phyloP scores from a whole-genome alignment of 768 basidiomycete species.

The Tremella mesenterica region DNA sequence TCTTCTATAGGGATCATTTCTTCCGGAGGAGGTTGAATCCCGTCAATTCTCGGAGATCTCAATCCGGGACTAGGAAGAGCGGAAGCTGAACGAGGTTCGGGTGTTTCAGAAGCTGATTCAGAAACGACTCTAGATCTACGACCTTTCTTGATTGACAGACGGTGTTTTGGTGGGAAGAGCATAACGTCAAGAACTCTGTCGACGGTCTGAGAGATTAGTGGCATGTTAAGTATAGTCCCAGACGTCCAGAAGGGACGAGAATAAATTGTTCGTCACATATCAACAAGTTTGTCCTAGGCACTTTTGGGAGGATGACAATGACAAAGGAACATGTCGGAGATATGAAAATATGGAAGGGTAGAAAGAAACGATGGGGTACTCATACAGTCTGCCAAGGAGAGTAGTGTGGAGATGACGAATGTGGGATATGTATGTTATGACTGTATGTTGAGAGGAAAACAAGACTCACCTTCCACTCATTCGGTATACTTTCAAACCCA shows the following conservation, averaged over 20 bases:
- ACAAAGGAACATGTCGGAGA: neutral
- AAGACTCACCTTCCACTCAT: constrained; percentile 54
- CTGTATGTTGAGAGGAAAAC: neutral
- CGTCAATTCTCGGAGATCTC: constrained; percentile 47
- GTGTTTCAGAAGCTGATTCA: constrained; percentile 15
- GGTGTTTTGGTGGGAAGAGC: constrained; percentile 55
- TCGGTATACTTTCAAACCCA: constrained; percentile 66
- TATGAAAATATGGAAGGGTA: neutral
- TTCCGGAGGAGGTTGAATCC: constrained; percentile 56
- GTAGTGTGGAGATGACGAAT: neutral
- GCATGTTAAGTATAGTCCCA: neutral
- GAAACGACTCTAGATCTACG: constrained; percentile 25
- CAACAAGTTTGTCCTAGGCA: too few species aligned
- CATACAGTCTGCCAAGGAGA: neutral
- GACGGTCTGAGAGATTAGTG: constrained; percentile 54
- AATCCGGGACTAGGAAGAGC: neutral
- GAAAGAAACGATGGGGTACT: neutral
- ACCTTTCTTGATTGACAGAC: too few species aligned
- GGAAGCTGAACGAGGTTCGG: constrained; percentile 2
- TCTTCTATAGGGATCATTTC: constrained; percentile 57
- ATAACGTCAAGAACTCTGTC: constrained; percentile 81
- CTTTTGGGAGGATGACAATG: neutral
- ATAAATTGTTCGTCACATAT: too few species aligned
- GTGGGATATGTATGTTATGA: too few species aligned
- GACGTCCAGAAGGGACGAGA: neutral